phyloP scores from a whole-genome alignment of 257 asterid species.

The Fraxinus cuspidata region DNA sequence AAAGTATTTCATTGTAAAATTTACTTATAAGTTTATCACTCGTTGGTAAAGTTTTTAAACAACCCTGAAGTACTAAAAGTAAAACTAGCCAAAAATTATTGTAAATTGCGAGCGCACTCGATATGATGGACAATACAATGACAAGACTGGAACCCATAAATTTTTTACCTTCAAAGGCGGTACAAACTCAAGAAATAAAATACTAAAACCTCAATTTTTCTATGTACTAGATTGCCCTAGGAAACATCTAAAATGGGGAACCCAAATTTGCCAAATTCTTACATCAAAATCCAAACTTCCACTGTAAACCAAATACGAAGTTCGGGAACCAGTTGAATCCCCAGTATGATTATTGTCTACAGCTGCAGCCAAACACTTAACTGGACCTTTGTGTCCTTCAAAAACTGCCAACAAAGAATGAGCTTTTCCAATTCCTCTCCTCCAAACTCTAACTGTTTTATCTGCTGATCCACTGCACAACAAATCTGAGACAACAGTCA shows the following conservation, averaged over 20 bases:
- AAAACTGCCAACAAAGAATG: slow-evolving; percentile 66
- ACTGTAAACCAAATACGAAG: slow-evolving; percentile 54
- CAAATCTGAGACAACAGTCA: slow-evolving; percentile 59
- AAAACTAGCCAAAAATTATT: neutral
- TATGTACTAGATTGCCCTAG: neutral
- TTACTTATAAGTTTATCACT: neutral
- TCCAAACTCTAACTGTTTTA: slow-evolving; percentile 65
- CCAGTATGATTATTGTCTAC: slow-evolving; percentile 22
- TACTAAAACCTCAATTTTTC: neutral
- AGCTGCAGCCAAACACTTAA: slow-evolving; percentile 68
- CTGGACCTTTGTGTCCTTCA: slow-evolving; percentile 75
- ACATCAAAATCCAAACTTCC: slow-evolving; percentile 78
- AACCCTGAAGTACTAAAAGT: no score
- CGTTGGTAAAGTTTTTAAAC: neutral
- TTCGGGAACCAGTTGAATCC: slow-evolving; percentile 13
- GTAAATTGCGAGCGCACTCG: neutral
- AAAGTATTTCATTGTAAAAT: neutral
- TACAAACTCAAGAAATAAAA: neutral
- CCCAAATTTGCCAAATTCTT: slow-evolving; percentile 57
- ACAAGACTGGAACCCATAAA: neutral
- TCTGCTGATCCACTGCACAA: slow-evolving; percentile 88
- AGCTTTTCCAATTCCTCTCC: slow-evolving; percentile 50
- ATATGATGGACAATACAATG: neutral
- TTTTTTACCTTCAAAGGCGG: neutral
- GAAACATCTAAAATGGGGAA: slow-evolving; percentile 28